Conservation (phyloP, 2,329 filamentous ascomycete species). For the Drechmeria coniospora region DNA sequence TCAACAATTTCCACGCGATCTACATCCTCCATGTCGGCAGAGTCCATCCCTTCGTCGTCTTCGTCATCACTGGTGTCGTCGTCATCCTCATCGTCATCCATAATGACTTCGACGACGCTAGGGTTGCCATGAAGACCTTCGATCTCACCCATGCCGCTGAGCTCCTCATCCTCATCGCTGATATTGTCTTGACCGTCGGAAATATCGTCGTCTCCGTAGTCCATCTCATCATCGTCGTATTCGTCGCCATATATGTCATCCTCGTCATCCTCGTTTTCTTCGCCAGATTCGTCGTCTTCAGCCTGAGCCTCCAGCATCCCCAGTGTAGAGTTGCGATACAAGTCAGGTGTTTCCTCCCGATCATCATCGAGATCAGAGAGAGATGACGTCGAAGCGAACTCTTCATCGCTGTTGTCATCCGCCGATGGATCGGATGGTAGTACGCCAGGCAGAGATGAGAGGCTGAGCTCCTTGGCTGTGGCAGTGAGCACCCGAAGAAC, state of each 20-base stretch:
- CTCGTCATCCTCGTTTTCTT: slow-evolving; percentile 57
- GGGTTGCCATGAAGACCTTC: slow-evolving; percentile 55
- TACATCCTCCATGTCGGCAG: slow-evolving; percentile 33
- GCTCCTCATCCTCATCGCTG: slow-evolving; percentile 76
- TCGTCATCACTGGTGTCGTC: slow-evolving; percentile 47
- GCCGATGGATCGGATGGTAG: slow-evolving; percentile 50
- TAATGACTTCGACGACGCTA: slow-evolving; percentile 58
- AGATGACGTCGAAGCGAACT: slow-evolving; percentile 75
- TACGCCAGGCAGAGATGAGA: slow-evolving; percentile 43
- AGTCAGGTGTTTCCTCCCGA: slow-evolving; percentile 86
- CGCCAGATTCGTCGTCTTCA: slow-evolving; percentile 68
- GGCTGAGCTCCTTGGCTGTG: slow-evolving; percentile 73
- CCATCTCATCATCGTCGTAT: slow-evolving; percentile 84
- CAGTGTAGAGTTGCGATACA: slow-evolving; percentile 90
- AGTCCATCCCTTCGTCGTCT: slow-evolving; percentile 30
- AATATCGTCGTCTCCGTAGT: slow-evolving; percentile 70
- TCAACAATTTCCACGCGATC: slow-evolving; percentile 44
- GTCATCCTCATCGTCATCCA: slow-evolving; percentile 54
- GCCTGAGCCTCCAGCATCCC: slow-evolving; percentile 82
- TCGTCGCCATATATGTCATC: slow-evolving; percentile 91
- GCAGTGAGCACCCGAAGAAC: slow-evolving; percentile 78
- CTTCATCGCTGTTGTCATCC: slow-evolving; percentile 61
- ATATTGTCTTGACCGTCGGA: slow-evolving; percentile 74
- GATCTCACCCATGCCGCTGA: slow-evolving; percentile 71
- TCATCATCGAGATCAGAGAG: slow-evolving; percentile 77